phyloP scores from a whole-genome alignment of 2,329 filamentous ascomycete genomes.

The Thermomyces lanuginosus region DNA sequence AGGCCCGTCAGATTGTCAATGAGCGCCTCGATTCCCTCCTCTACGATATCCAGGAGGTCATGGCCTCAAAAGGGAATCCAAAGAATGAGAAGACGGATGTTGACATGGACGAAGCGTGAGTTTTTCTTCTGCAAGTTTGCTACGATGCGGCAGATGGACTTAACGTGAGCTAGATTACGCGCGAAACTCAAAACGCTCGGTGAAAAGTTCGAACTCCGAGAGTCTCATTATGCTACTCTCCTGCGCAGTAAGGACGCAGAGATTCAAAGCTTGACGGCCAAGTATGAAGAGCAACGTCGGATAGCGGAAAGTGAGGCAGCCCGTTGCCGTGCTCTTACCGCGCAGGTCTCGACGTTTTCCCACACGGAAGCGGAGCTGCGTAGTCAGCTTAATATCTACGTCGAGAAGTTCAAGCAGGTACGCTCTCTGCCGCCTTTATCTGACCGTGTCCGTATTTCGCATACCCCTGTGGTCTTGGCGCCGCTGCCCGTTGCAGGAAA shows the following conservation, averaged over 20 bases:
- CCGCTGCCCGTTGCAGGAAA: background rate
- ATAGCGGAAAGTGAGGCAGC: slow-evolving; percentile 64
- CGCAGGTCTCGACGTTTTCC: slow-evolving; percentile 85
- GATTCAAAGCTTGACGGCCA: slow-evolving; percentile 77
- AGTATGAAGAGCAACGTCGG: slow-evolving; percentile 80
- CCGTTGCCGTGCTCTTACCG: slow-evolving; percentile 69
- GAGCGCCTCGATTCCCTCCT: slow-evolving; percentile 67
- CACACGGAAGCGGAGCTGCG: slow-evolving; percentile 89
- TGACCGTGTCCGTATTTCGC: too few relatives aligned
- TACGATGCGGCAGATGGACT: slow-evolving; percentile 3
- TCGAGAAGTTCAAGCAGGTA: slow-evolving; percentile 99
- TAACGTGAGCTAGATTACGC: slow-evolving; percentile 27
- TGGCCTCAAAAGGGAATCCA: slow-evolving; percentile 71
- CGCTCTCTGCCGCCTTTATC: too few relatives aligned
- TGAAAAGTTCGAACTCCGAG: slow-evolving; percentile 90
- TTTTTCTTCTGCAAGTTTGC: slow-evolving; percentile 9
- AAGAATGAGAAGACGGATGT: slow-evolving; percentile 67
- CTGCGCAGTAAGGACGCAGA: slow-evolving; percentile 92
- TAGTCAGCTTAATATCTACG: slow-evolving; percentile 93
- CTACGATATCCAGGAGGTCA: slow-evolving; percentile 71
- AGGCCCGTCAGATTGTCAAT: slow-evolving; percentile 68
- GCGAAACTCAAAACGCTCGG: slow-evolving; percentile 85
- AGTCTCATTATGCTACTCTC: slow-evolving; percentile 81
- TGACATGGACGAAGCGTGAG: slow-evolving; percentile 77
- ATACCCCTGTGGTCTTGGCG: slow-evolving; percentile 17